A percentile compares a stretch with the other conserved stretches of the same genome.
phyloP scores from a whole-genome alignment of 176 grass and related monocot species.

The Phyllostachys edulis region DNA sequence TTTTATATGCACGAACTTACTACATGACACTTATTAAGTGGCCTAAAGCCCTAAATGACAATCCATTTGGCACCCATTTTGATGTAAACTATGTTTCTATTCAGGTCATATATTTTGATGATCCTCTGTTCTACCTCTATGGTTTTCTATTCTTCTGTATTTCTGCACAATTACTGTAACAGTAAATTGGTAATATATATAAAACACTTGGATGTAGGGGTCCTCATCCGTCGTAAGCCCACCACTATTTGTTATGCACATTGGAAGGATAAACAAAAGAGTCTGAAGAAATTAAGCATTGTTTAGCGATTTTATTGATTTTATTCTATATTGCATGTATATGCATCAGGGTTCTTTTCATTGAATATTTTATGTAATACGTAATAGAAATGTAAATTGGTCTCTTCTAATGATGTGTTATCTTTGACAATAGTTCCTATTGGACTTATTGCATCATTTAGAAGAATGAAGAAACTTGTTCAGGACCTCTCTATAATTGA shows the following conservation, averaged over 20 bases:
- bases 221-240: neutral
- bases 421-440: conserved; percentile 69
- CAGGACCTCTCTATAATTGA: conserved; percentile 65
- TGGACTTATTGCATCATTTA: conserved; percentile 74
- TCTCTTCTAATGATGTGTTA: conserved; percentile 17
- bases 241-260: neutral
- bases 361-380: neutral
- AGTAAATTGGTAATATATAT: neutral
- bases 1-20: neutral
- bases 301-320: neutral
- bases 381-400: conserved; percentile 10
- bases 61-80: neutral
- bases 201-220: neutral
- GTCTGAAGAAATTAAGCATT: neutral
- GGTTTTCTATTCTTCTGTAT: neutral
- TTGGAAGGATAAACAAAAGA: conserved; percentile 10
- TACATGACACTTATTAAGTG: neutral
- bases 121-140: neutral
- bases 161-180: neutral
- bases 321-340: neutral
- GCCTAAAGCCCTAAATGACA: neutral
- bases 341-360: neutral
- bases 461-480: conserved; percentile 92
- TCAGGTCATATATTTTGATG: neutral
- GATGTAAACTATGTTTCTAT: conserved; percentile 7